These are phyloP conservation scores for Antrodiella citrinella DNA, from an alignment of 768 basidiomycete genomes.

Conservation along the genomic window DNA sequence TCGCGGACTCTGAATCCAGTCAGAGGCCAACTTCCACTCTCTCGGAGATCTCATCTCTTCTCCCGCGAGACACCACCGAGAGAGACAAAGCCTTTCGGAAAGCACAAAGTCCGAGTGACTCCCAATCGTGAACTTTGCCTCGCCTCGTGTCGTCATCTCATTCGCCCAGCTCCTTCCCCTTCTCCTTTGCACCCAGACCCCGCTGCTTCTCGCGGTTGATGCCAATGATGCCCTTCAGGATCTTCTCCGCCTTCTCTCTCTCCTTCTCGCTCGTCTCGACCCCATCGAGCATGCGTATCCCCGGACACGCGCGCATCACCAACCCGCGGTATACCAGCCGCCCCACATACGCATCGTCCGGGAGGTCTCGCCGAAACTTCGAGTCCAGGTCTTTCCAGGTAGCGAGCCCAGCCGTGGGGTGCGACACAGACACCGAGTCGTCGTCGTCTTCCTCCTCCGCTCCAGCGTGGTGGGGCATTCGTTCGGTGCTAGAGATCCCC, in stretches of 20 bases:
- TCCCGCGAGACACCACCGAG: neutral
- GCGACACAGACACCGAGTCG: constrained; percentile 3
- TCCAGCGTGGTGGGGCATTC: too few relatives aligned
- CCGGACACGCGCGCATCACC: constrained; percentile 67
- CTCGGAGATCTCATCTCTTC: neutral
- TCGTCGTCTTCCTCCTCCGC: constrained; percentile 2
- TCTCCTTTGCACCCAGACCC: neutral
- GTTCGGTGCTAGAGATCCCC: neutral
- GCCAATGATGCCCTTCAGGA: constrained; percentile 47
- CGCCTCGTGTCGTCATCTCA: neutral
- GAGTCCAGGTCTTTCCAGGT: constrained; percentile 73
- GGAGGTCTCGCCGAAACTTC: constrained; percentile 84
- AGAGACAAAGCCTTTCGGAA: neutral
- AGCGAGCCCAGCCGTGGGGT: constrained; percentile 8
- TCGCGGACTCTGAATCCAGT: too few relatives aligned
- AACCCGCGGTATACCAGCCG: constrained; percentile 86
- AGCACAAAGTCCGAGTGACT: neutral
- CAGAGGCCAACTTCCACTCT: neutral
- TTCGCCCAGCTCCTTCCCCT: neutral
- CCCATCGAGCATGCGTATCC: constrained; percentile 76
- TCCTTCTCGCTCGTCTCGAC: constrained; percentile 79
- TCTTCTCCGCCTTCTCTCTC: constrained; percentile 67
- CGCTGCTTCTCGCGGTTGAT: neutral
- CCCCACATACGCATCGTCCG: constrained; percentile 81
- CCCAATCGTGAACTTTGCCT: neutral